Conservation (phyloP, 2,329 filamentous ascomycete genomes). For the Phaeoacremonium minimum region DNA sequence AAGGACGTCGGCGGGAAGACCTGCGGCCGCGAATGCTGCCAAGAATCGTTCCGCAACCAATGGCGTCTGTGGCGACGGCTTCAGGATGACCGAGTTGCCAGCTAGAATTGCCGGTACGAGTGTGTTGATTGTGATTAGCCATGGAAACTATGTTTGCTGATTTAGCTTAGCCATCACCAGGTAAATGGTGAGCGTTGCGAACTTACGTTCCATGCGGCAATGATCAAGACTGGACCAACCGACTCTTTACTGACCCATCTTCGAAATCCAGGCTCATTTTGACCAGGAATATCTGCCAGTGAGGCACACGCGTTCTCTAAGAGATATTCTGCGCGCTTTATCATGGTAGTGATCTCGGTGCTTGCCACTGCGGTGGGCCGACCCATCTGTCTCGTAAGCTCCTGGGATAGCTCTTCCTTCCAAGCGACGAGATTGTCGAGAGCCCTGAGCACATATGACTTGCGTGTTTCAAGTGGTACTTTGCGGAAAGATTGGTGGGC, state of each 20-base stretch:
- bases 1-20: slow-evolving; percentile 76
- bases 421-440: slow-evolving; percentile 65
- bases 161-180: background rate
- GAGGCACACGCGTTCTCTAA: slow-evolving; percentile 77
- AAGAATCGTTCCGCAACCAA: slow-evolving; percentile 83
- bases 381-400: slow-evolving; percentile 93
- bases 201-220: slow-evolving; percentile 95
- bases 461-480: too few species aligned
- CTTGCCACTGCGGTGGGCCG: slow-evolving; percentile 83
- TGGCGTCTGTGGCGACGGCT: slow-evolving; percentile 92
- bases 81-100: slow-evolving; percentile 88
- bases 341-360: slow-evolving; percentile 79
- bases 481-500: too few species aligned
- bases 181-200: background rate
- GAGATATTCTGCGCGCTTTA: slow-evolving; percentile 81
- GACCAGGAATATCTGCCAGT: slow-evolving; percentile 75
- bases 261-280: slow-evolving; percentile 82
- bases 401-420: slow-evolving; percentile 75
- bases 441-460: slow-evolving; percentile 74
- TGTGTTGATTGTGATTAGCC: slow-evolving; percentile 88
- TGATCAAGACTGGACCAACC: slow-evolving; percentile 79
- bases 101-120: slow-evolving; percentile 86
- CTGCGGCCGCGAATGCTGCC: slow-evolving; percentile 72
- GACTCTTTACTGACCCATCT: slow-evolving; percentile 86
- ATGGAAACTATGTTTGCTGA: slow-evolving; percentile 70